Conservation (phyloP, 208 protist genomes). For the Crithidia expoeki region DNA sequence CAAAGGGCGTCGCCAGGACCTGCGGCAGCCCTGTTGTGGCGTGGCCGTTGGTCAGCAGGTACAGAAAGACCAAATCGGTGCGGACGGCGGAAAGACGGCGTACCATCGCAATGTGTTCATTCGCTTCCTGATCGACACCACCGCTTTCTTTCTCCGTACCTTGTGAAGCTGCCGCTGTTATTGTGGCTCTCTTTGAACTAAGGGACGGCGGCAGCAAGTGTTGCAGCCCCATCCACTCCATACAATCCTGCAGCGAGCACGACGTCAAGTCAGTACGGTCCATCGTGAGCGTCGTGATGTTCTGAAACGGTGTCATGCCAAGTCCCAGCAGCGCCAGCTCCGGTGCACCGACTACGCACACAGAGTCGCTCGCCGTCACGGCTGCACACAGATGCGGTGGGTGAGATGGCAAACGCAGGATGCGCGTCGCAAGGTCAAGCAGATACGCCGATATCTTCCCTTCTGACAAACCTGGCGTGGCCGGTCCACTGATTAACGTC, state of each 20-base stretch:
- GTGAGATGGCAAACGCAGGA: conserved; percentile 19
- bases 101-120: not conserved
- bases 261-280: conserved; percentile 65
- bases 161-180: not conserved
- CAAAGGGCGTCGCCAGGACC: conserved; percentile 47
- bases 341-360: conserved; percentile 67
- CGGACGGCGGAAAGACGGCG: conserved; percentile 49
- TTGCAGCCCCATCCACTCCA: conserved; percentile 73
- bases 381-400: conserved; percentile 20
- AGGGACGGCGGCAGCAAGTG: conserved; percentile 35
- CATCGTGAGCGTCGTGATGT: conserved; percentile 67
- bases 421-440: conserved; percentile 73
- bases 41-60: conserved; percentile 64
- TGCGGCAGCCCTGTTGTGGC: conserved; percentile 47
- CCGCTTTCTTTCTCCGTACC: not conserved
- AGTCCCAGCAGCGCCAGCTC: conserved; percentile 67
- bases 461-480: conserved; percentile 62
- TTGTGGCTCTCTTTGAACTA: not conserved
- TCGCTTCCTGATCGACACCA: not conserved
- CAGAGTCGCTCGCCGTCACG: conserved; percentile 48
- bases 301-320: conserved; percentile 65
- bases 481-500: conserved; percentile 59
- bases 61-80: conserved; percentile 69
- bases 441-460: conserved; percentile 75
- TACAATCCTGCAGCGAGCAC: conserved; percentile 55